Evolutionary conservation across 768 basidiomycete species (phyloP).

Genomic region (Russula lepida): DNA sequence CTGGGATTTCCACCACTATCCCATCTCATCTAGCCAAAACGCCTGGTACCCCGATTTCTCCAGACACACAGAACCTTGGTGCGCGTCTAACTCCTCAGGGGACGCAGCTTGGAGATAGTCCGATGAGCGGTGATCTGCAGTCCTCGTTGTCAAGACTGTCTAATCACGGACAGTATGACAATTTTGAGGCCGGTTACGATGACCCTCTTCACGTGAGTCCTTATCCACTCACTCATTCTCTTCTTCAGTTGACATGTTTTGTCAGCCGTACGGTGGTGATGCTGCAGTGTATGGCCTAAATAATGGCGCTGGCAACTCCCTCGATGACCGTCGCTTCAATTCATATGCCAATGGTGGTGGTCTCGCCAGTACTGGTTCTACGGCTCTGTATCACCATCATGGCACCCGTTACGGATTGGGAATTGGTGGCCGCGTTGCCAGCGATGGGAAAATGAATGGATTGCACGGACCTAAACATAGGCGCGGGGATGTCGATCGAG

Average conservation of each 20-base stretch:
- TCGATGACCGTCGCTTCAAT: constrained; percentile 48
- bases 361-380: constrained; percentile 44
- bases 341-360: constrained; percentile 37
- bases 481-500: constrained; percentile 84
- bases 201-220: constrained; percentile 44
- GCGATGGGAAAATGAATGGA: constrained; percentile 77
- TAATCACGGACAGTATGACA: constrained; percentile 48
- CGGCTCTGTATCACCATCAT: constrained; percentile 70
- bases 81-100: constrained; percentile 48
- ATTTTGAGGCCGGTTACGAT: constrained; percentile 49
- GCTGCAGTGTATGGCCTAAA: constrained; percentile 33
- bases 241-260: constrained; percentile 6
- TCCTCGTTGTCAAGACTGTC: constrained; percentile 66
- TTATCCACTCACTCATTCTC: constrained; percentile 11
- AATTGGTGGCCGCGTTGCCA: constrained; percentile 43
- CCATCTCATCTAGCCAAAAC: constrained; percentile 50
- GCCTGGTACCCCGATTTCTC: constrained; percentile 57
- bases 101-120: constrained; percentile 40
- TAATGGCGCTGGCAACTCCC: constrained; percentile 24
- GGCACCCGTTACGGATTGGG: constrained; percentile 70
- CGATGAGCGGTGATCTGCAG: constrained; percentile 50
- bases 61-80: constrained; percentile 49
- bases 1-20: constrained; percentile 42
- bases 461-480: constrained; percentile 92
- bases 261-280: constrained; percentile 51